These are phyloP conservation scores for Niveomyces coronatus DNA, from an alignment of 2,329 filamentous ascomycete species.

Conservation along the genomic window DNA sequence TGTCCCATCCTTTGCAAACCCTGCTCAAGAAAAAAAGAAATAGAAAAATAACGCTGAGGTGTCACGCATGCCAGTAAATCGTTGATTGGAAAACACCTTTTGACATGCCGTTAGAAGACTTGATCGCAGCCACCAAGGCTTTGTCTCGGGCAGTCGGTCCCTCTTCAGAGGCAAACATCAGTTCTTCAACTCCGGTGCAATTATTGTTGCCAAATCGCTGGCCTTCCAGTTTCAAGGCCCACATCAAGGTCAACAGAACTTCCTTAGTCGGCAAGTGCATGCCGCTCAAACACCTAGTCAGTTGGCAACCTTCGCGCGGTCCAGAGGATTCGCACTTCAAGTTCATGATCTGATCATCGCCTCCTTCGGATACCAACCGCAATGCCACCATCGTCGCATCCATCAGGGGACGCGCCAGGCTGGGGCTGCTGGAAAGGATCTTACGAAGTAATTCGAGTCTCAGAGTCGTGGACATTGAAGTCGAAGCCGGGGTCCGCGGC, in stretches of 20 bases:
- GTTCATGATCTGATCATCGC: constrained; percentile 34
- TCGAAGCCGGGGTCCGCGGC: constrained; percentile 42
- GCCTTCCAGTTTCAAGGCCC: constrained; percentile 34
- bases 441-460: constrained; percentile 51
- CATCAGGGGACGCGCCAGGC: constrained; percentile 61
- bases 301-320: constrained; percentile 27
- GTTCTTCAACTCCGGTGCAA: constrained; percentile 14
- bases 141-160: constrained; percentile 16
- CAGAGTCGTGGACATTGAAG: constrained; percentile 45
- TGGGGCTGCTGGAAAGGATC: constrained; percentile 64
- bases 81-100: constrained; percentile 12
- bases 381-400: constrained; percentile 66
- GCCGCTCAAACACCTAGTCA: constrained; percentile 26
- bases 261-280: constrained; percentile 36
- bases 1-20: constrained; percentile 9
- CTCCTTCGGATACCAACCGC: constrained; percentile 57
- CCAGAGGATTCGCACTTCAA: constrained; percentile 21
- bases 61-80: constrained; percentile 16
- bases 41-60: constrained; percentile 5
- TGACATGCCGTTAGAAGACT: constrained; percentile 6
- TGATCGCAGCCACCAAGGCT: constrained; percentile 15
- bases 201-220: constrained; percentile 20
- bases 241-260: constrained; percentile 37
- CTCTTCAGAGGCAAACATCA: constrained; percentile 16
- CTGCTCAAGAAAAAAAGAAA: constrained; percentile 10